Evolutionary conservation across 2,329 filamentous ascomycete genomes (phyloP), one percentile per base, ranked within the genome.

Genomic region (Ophiosphaerella herpotricha): DNA sequence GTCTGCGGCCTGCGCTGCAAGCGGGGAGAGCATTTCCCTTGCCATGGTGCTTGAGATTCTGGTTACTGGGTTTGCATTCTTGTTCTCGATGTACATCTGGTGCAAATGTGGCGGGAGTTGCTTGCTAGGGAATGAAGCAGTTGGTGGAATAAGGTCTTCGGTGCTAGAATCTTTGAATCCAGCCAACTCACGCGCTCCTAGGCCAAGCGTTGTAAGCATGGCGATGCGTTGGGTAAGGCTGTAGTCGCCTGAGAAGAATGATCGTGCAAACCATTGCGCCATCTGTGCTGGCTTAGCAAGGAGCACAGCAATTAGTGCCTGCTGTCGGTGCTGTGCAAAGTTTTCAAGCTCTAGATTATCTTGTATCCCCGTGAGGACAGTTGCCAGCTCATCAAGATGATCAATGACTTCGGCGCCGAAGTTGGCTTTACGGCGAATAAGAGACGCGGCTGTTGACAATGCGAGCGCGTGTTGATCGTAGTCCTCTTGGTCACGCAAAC

Each of bases 241-340:
- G 72, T 94, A 92, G 68, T 99, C 94, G 13, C 92, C 92, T 36
- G 91, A 87, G 68, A 97, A 97, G 68, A 94, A 95, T 0, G 89
- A 88, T 48, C 86, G 85, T 3, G 88, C 85, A 50, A 95, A 90
- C 88, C 90, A 95, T 12, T 85, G 89, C 0, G 86, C 92, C 83
- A 97, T 90, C 44, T 83, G 80, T 41, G 83, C 77, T 0, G 94
- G 90, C 57, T 89, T 84, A 0, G 90, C 86, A 2, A 94, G 80
- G 0, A 96, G 78, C 7, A 96, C 75, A 0, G 92, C 89, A 38
- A 97, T 85, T 78, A 99, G 87, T 12, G 87, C 86, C 70, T 96
- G 88, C 3, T 94, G 77, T 14, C 87, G 85, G 50, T 90, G 78
- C 53, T 90, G 84, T 52, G 88, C 79, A 66, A 97, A 97, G 18